Conservation (phyloP, 306 rosid species). For the Lathyrus oleraceus region DNA sequence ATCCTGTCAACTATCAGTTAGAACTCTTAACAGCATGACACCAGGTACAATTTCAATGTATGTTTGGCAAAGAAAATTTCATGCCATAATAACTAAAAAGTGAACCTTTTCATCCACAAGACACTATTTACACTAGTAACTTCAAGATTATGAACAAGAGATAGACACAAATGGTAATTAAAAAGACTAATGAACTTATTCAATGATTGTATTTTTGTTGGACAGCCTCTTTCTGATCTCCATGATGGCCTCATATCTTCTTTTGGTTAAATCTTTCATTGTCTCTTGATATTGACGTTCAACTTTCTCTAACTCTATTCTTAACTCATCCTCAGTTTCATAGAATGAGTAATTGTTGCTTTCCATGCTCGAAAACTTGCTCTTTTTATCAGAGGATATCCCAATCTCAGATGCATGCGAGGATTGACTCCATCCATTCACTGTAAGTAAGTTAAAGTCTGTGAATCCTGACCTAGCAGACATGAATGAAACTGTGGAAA, state of each 20-base stretch:
- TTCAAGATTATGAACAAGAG: background rate
- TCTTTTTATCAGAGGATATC: background rate
- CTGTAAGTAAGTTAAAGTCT: slow-evolving; percentile 25
- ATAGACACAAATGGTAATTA: slow-evolving; percentile 3
- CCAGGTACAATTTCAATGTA: background rate
- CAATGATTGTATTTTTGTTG: slow-evolving; percentile 23
- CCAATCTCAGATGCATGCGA: slow-evolving; percentile 25
- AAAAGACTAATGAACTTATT: slow-evolving; percentile 29
- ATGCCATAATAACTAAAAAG: background rate
- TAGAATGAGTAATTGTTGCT: background rate
- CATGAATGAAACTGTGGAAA: slow-evolving; percentile 34
- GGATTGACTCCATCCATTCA: slow-evolving; percentile 26
- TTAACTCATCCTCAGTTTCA: slow-evolving; percentile 19
- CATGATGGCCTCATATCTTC: slow-evolving; percentile 8
- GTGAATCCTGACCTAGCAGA: slow-evolving; percentile 38
- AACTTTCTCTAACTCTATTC: slow-evolving; percentile 20
- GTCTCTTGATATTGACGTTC: slow-evolving; percentile 20
- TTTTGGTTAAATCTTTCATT: slow-evolving; percentile 2
- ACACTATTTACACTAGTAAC: slow-evolving; percentile 33
- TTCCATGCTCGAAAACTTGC: slow-evolving; percentile 3
- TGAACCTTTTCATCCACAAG: background rate
- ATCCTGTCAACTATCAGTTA: background rate
- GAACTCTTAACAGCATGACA: background rate
- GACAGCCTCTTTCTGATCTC: slow-evolving; percentile 23
- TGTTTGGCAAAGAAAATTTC: slow-evolving; percentile 1